Evolutionary conservation across 2,329 filamentous ascomycete genomes (phyloP).

Genomic region (Ophiosphaerella korrae): DNA sequence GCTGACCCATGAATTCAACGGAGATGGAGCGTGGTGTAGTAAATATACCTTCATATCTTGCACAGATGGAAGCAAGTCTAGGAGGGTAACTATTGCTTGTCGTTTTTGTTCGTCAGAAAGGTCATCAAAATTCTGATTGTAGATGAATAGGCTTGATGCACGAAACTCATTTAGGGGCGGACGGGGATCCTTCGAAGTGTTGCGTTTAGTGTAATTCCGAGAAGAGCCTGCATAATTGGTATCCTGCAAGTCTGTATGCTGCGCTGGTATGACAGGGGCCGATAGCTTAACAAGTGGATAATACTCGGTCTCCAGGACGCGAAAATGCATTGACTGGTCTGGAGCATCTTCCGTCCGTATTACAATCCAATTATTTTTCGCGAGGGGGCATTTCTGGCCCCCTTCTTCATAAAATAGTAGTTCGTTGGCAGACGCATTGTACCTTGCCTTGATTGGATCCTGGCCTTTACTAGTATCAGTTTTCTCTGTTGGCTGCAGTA

Average conservation of each 20-base stretch:
- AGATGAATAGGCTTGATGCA: conserved; percentile 50
- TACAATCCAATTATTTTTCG: conserved; percentile 60
- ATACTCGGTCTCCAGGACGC: conserved; percentile 53
- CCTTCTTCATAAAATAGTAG: conserved; percentile 48
- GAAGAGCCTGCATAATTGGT: background rate
- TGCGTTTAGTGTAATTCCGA: no score
- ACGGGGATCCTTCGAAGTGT: background rate
- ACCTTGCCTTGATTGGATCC: conserved; percentile 21
- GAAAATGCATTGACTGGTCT: conserved; percentile 52
- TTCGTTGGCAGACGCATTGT: conserved; percentile 48
- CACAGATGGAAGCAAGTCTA: conserved; percentile 67
- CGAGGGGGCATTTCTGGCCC: conserved; percentile 43
- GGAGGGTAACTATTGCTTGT: conserved; percentile 56
- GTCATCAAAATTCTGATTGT: conserved; percentile 63
- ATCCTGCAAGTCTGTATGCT: background rate
- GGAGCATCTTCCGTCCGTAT: conserved; percentile 33
- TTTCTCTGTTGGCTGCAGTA: background rate
- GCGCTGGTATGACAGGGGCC: conserved; percentile 25
- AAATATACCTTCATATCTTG: conserved; percentile 61
- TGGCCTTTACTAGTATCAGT: background rate
- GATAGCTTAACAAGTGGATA: conserved; percentile 51
- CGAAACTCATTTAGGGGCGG: conserved; percentile 30
- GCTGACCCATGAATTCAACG: conserved; percentile 59
- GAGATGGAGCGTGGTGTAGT: conserved; percentile 44
- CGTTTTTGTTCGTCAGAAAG: conserved; percentile 55